These are phyloP conservation scores for Brettanomyces sp. DNA, from an alignment of 805 yeast species.

Conservation along the genomic window DNA sequence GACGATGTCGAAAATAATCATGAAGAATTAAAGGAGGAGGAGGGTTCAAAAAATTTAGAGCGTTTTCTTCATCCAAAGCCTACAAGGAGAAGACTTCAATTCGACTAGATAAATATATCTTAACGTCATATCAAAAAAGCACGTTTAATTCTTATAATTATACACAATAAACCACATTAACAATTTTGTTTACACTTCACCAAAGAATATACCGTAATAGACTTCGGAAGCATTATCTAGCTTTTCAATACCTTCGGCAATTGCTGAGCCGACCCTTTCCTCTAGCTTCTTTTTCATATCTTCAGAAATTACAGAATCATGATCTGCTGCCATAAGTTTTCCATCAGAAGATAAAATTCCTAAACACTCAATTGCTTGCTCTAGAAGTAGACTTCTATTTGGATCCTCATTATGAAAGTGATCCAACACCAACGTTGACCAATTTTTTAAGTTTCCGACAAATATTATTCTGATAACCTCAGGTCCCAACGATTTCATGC, in stretches of 20 bases:
- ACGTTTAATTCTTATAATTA: not conserved
- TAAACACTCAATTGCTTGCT: constrained; percentile 48
- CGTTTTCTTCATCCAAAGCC: constrained; percentile 1
- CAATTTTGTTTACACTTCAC: constrained; percentile 31
- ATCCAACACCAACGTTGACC: constrained; percentile 56
- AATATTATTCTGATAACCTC: constrained; percentile 81
- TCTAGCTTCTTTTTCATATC: constrained; percentile 35
- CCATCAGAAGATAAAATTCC: constrained; percentile 33
- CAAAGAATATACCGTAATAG: constrained; percentile 63
- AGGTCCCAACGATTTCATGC: constrained; percentile 72
- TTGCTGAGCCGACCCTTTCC: constrained; percentile 51
- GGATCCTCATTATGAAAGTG: constrained; percentile 14
- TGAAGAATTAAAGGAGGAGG: no score
- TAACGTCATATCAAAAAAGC: no score
- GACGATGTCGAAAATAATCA: no score
- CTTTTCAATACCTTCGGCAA: constrained; percentile 41
- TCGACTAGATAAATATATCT: not conserved
- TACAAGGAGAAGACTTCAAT: constrained; percentile 2
- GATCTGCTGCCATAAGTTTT: constrained; percentile 12
- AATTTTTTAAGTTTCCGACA: constrained; percentile 73
- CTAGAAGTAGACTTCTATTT: constrained; percentile 24
- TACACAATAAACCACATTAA: not conserved
- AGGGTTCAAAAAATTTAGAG: no score
- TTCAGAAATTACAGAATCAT: constrained; percentile 22
- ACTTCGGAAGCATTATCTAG: constrained; percentile 42